Conservation (phyloP, 2,329 filamentous ascomycete species). For the Sporothrix schenckii region DNA sequence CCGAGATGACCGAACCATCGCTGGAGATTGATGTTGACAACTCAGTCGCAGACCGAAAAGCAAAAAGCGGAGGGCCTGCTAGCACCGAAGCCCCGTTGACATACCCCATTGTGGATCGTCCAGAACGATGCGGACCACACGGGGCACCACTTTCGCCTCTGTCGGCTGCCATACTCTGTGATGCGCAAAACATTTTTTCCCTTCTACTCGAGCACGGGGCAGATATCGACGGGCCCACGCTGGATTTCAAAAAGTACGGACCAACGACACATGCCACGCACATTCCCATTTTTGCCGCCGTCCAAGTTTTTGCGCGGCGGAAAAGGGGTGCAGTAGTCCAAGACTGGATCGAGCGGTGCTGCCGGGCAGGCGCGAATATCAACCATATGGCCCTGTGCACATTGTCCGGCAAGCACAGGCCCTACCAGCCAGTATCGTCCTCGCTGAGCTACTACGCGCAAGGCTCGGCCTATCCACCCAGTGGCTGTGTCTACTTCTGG, state of each 20-base stretch:
- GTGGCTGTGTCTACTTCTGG: constrained; percentile 11
- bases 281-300: constrained; percentile 28
- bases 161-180: constrained; percentile 1
- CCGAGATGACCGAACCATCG: background rate
- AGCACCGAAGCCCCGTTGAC: background rate
- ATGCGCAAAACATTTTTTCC: background rate
- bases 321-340: background rate
- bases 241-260: background rate
- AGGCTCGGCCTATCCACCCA: background rate
- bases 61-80: background rate
- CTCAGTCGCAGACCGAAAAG: background rate
- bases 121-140: background rate
- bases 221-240: constrained; percentile 8
- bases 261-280: constrained; percentile 22
- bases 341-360: background rate
- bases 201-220: constrained; percentile 2
- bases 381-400: constrained; percentile 20
- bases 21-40: background rate
- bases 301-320: background rate
- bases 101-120: constrained; percentile 20
- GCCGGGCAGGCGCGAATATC: background rate
- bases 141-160: constrained; percentile 21
- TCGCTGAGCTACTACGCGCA: constrained; percentile 12
- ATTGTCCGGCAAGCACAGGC: background rate
- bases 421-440: background rate